Evolutionary conservation across 2,329 filamentous ascomycete genomes (phyloP), one percentile per base, ranked within the genome.

Genomic region (Huntiella savannae): DNA sequence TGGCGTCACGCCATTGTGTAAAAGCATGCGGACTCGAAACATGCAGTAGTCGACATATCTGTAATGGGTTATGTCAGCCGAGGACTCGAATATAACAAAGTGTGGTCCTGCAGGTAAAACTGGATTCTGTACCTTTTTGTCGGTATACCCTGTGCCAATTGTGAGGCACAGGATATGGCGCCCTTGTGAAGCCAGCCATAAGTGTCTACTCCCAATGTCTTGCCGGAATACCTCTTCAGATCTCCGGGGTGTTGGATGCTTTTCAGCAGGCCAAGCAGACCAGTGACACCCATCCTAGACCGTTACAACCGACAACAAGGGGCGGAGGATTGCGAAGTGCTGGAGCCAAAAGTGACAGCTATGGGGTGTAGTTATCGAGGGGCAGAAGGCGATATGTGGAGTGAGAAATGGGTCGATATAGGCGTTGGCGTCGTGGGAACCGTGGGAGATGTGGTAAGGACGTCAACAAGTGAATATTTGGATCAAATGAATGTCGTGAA

Each of bases 111-210:
- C 7, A 17, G n/a, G 16, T 37, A 19, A 15, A 35, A 36, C 8
- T 32, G 19, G 13, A 35, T 42, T 73, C 58, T 28, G 22, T 68
- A 92, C 82, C 84, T 92, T 46, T 75, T 79, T 0, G 87, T 96
- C 11, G 85, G 86, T 59, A 84, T 91, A 55, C 76, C 85, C 55
- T 88, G 73, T 33, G 86, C 91, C 52, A 98, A 72, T 56, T 96
- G 91, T 56, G 91, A 76, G 52, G 88, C 85, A 65, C 88, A 96
- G 43, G 83, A 75, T 53, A 92, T 79, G 40, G 86, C 86, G 46
- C 87, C 92, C 54, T 91, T 80, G 62, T 98, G 91, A 47, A 98
- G 77, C 91, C 92, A 98, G 59, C 88, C 91, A 69, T 98, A 98
- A 48, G 82, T 88, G 61, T 98, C 91, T 33, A 98, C 79, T n/a